Evolutionary conservation across 352 stramenopile species (phyloP).

Genomic region (Pythium brachiatum): DNA sequence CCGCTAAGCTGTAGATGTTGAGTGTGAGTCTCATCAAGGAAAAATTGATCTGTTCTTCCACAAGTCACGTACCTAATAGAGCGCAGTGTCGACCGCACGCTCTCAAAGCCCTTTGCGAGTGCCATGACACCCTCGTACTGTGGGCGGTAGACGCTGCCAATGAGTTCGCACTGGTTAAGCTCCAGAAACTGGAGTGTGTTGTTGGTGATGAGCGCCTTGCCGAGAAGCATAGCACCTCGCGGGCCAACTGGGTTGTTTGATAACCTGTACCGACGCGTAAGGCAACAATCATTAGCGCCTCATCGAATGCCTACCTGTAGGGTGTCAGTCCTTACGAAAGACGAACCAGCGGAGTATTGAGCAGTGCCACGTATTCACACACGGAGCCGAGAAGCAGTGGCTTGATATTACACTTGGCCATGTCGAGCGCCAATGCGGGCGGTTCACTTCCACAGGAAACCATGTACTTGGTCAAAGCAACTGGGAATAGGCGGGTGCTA

Average conservation of each 20-base stretch:
- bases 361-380: constrained; percentile 7
- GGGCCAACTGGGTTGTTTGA: constrained; percentile 42
- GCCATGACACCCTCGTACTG: constrained; percentile 43
- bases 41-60: not conserved
- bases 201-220: constrained; percentile 60
- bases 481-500: not conserved
- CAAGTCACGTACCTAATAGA: constrained; percentile 42
- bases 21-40: not conserved
- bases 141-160: constrained; percentile 50
- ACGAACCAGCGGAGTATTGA: constrained; percentile 18
- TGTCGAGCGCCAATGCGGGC: constrained; percentile 1
- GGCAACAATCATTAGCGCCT: not conserved
- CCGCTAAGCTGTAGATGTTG: constrained; percentile 31
- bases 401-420: constrained; percentile 9
- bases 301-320: too few relatives aligned
- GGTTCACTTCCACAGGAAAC: not conserved
- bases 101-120: constrained; percentile 61
- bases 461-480: not conserved
- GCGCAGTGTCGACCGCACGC: constrained; percentile 42
- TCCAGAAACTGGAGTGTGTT: constrained; percentile 59
- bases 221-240: constrained; percentile 36
- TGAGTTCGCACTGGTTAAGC: constrained; percentile 47
- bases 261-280: constrained; percentile 1
- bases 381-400: not conserved
- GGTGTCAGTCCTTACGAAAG: constrained; percentile 27